These are phyloP conservation scores for Pulveroboletus ravenelii DNA, from an alignment of 768 basidiomycete genomes.

Conservation along the genomic window DNA sequence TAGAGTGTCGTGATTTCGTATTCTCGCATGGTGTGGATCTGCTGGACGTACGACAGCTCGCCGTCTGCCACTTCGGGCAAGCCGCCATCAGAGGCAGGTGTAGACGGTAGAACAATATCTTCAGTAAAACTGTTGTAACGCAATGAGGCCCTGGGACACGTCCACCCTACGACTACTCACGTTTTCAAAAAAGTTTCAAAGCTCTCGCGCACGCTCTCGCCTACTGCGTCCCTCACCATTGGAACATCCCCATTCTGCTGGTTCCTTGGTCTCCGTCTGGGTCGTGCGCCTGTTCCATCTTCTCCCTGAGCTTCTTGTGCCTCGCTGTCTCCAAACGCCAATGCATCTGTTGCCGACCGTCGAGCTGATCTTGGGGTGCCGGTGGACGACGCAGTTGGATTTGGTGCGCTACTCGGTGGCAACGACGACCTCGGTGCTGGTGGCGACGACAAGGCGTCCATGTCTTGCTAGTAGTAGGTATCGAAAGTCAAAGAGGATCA, in stretches of 20 bases:
- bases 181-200: slow-evolving; percentile 90
- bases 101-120: slow-evolving; percentile 70
- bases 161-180: slow-evolving; percentile 43
- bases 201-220: slow-evolving; percentile 89
- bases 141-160: not conserved
- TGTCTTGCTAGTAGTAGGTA: slow-evolving; percentile 27
- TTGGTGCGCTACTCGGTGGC: slow-evolving; percentile 47
- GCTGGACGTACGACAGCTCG: slow-evolving; percentile 81
- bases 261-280: slow-evolving; percentile 40
- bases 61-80: slow-evolving; percentile 51
- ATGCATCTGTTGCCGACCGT: slow-evolving; percentile 46
- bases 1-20: slow-evolving; percentile 94
- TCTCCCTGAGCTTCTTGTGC: slow-evolving; percentile 34
- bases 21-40: slow-evolving; percentile 93
- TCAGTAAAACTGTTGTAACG: slow-evolving; percentile 68
- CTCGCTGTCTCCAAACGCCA: slow-evolving; percentile 53
- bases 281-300: slow-evolving; percentile 40
- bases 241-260: slow-evolving; percentile 66
- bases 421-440: slow-evolving; percentile 48
- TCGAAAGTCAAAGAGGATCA: slow-evolving; percentile 3
- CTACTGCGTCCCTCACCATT: slow-evolving; percentile 88
- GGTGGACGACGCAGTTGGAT: slow-evolving; percentile 35
- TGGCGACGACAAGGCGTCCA: slow-evolving; percentile 57
- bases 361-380: slow-evolving; percentile 31
- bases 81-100: slow-evolving; percentile 72